Percentiles rank a stretch among this genome's conserved stretches.
phyloP scores from a whole-genome alignment of 2,329 filamentous ascomycete species.

The Clonostachys sp. region DNA sequence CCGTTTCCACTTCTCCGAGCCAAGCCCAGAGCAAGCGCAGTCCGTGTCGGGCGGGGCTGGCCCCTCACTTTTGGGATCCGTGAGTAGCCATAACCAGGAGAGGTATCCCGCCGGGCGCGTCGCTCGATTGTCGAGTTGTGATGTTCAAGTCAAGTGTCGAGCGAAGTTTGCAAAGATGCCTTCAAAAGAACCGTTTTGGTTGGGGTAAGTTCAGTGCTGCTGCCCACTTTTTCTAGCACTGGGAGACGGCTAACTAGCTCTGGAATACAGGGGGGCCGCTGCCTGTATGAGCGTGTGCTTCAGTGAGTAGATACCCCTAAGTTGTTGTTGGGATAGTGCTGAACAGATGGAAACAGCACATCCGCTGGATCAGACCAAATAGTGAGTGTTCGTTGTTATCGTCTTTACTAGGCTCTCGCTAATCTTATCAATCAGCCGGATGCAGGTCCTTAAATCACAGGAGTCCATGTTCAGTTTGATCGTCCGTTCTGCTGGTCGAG shows the following conservation, averaged over 20 bases:
- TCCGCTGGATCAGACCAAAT: constrained; percentile 38
- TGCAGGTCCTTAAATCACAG: constrained; percentile 35
- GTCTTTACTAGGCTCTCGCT: not conserved
- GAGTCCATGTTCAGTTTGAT: constrained; percentile 31
- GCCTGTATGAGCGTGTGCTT: constrained; percentile 40
- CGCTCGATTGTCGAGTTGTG: too few species aligned
- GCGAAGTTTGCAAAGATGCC: too few species aligned
- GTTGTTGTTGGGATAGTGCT: not conserved
- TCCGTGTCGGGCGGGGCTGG: too few species aligned
- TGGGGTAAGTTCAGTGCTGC: constrained; percentile 23
- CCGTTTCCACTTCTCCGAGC: too few species aligned
- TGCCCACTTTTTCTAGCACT: too few species aligned
- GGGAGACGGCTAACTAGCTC: too few species aligned
- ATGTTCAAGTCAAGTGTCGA: too few species aligned
- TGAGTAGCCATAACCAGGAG: too few species aligned
- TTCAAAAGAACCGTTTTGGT: constrained; percentile 36
- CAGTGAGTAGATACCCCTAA: constrained; percentile 21
- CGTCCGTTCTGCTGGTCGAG: constrained; percentile 27
- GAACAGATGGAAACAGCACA: constrained; percentile 21
- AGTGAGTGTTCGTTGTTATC: constrained; percentile 16
- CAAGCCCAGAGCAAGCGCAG: too few species aligned
- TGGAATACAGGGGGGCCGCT: constrained; percentile 27
- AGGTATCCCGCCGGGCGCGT: too few species aligned
- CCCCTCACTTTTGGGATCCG: too few species aligned
- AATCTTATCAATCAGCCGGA: constrained; percentile 20